These are phyloP conservation scores for Mycena venus DNA, from an alignment of 768 basidiomycete species.

Conservation along the genomic window DNA sequence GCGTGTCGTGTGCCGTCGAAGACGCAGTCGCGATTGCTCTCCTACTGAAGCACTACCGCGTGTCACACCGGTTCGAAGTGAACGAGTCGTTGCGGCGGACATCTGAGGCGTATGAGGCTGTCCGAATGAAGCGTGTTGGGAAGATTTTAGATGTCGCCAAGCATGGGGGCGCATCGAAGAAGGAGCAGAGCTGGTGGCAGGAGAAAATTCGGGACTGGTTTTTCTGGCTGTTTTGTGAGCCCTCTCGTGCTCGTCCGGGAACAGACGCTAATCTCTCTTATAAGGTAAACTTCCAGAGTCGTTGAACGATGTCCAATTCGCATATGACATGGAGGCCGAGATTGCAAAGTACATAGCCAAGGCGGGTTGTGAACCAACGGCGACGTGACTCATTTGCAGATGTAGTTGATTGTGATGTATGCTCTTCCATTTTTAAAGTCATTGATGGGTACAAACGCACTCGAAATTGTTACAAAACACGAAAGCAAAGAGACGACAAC, in stretches of 20 bases:
- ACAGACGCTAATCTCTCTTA: background rate
- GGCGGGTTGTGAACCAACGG: conserved; percentile 21
- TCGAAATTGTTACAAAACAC: conserved; percentile 19
- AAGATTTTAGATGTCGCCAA: conserved; percentile 50
- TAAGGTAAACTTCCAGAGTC: conserved; percentile 49
- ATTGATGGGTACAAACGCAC: conserved; percentile 11
- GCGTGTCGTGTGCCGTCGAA: conserved; percentile 56
- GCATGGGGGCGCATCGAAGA: conserved; percentile 46
- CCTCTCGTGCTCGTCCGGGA: background rate
- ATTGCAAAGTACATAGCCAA: conserved; percentile 39
- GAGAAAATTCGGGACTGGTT: conserved; percentile 50
- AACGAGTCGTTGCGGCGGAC: conserved; percentile 37
- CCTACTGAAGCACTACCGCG: conserved; percentile 49
- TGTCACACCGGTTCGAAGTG: conserved; percentile 30
- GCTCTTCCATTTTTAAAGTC: conserved; percentile 7
- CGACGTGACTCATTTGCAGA: background rate
- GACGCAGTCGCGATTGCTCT: conserved; percentile 53
- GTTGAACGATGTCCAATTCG: conserved; percentile 41
- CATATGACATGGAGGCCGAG: conserved; percentile 43
- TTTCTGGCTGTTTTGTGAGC: conserved; percentile 49
- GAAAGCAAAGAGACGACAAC: conserved; percentile 27
- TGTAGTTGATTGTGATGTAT: conserved; percentile 1
- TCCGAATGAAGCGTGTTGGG: conserved; percentile 50
- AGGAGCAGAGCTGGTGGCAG: conserved; percentile 44
- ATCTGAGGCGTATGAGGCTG: conserved; percentile 46